A percentile compares a stretch with the other conserved stretches of the same genome.
Conservation (phyloP, 352 stramenopile genomes). For the Phytopythium boreale region DNA sequence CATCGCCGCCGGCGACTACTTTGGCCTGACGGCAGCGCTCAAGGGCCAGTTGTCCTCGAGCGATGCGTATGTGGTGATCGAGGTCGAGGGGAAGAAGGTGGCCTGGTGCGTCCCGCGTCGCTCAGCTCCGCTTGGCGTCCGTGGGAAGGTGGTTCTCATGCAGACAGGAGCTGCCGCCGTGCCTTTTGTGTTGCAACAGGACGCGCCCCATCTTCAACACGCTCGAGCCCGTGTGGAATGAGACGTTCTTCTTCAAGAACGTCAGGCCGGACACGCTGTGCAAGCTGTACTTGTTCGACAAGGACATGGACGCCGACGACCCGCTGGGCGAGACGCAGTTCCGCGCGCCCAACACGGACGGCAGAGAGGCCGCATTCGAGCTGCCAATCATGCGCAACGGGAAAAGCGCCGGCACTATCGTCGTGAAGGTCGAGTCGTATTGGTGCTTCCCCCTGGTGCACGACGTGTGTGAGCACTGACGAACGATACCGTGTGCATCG, state of each 20-base stretch:
- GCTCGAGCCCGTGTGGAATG: slow-evolving; percentile 27
- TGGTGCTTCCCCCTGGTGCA: too few species aligned
- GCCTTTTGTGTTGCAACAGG: neutral
- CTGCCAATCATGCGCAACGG: slow-evolving; percentile 20
- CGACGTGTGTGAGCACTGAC: neutral
- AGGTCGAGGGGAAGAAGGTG: slow-evolving; percentile 27
- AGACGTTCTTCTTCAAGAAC: slow-evolving; percentile 35
- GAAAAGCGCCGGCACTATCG: slow-evolving; percentile 24
- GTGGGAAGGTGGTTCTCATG: neutral
- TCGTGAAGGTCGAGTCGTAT: slow-evolving; percentile 28
- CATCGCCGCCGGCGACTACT: slow-evolving; percentile 30
- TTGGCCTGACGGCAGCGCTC: slow-evolving; percentile 22
- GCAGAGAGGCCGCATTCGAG: slow-evolving; percentile 23
- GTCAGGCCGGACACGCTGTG: slow-evolving; percentile 22
- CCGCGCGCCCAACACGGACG: slow-evolving; percentile 24
- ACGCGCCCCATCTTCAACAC: slow-evolving; percentile 28
- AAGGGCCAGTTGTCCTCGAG: slow-evolving; percentile 29
- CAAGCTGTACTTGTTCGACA: slow-evolving; percentile 32
- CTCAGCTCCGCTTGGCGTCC: neutral
- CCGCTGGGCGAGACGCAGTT: slow-evolving; percentile 31
- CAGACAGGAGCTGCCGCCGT: neutral
- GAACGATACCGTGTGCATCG: neutral
- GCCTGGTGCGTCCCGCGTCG: slow-evolving; percentile 14
- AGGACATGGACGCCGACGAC: slow-evolving; percentile 31
- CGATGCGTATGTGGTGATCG: slow-evolving; percentile 34